Evolutionary conservation across 257 asterid species (phyloP), one percentile per base, ranked within the genome.

Genomic region (Verbascum thapsus): DNA sequence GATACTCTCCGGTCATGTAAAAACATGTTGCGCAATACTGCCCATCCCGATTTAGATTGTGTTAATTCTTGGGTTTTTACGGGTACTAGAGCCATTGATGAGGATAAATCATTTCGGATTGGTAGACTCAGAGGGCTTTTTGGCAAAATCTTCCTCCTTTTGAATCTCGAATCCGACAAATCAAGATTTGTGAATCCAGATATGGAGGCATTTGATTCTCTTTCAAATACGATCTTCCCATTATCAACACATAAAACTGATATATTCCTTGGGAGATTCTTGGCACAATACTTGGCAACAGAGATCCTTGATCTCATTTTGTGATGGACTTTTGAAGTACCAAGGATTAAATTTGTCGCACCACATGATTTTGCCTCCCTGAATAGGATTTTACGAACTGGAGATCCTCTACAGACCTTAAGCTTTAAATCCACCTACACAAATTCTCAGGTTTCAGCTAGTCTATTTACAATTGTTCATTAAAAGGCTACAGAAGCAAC

Each of bases 341-440:
- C 96, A 15, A 91, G 73, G 51, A 91, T 80, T 64, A 91, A 72
- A 77, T 80, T 72, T 10, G 77, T 68, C 1, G 96, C 88, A n/a
- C 85, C 80, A 74, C 77, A 81, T 60, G 74, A 75, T 65, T 78
- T 74, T 7, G 83, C 85, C 78, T 88, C 96, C 39, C 62, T 85
- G 51, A 68, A 72, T 57, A 91, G 76, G 74, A 86, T 67, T 59
- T 85, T 86, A 50, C 82, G 88, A 50, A 74, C 78, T 38, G 96
- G 82, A 20, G 83, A 68, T 58, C 96, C 98, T 79, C 88, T 87
- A 64, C 95, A 78, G 12, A 91, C 82, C 83, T 86, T 89, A 48
- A 91, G 85, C 91, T 91, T 88, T 65, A 91, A 72, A 75, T 88
- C 95, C 63, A 91, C 88, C 98, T 91, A 70, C 60, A 65, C 20